These are phyloP conservation scores for Astrocystis sublimbata DNA, from an alignment of 495 filamentous ascomycete genomes.

Conservation along the genomic window DNA sequence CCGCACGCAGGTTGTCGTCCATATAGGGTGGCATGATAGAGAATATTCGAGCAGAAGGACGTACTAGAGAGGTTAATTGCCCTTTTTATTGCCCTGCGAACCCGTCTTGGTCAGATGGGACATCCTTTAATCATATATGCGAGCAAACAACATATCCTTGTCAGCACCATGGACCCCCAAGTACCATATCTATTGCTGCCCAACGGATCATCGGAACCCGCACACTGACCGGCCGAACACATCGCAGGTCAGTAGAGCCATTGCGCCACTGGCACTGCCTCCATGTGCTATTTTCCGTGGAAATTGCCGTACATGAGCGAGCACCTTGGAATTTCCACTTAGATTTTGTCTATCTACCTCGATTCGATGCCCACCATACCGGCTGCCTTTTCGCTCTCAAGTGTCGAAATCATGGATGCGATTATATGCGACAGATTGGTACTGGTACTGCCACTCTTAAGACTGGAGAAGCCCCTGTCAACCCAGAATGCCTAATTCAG, in stretches of 20 bases:
- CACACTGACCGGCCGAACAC: background rate
- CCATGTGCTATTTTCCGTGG: background rate
- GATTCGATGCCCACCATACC: background rate
- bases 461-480: background rate
- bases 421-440: background rate
- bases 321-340: slow-evolving; percentile 11
- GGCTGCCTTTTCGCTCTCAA: background rate
- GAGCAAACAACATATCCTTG: slow-evolving; percentile 5
- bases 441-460: background rate
- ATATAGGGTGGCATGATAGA: background rate
- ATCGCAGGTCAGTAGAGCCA: background rate
- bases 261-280: slow-evolving; percentile 7
- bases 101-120: background rate
- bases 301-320: background rate
- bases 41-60: background rate
- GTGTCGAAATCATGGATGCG: background rate
- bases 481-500: too few relatives aligned
- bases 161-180: background rate
- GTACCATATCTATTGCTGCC: background rate
- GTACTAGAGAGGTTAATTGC: background rate
- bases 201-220: background rate
- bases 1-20: background rate
- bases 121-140: background rate
- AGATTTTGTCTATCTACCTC: background rate
- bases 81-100: background rate